Evolutionary conservation across 441 rosid species (phyloP).

Genomic region (Geranium incanum): DNA sequence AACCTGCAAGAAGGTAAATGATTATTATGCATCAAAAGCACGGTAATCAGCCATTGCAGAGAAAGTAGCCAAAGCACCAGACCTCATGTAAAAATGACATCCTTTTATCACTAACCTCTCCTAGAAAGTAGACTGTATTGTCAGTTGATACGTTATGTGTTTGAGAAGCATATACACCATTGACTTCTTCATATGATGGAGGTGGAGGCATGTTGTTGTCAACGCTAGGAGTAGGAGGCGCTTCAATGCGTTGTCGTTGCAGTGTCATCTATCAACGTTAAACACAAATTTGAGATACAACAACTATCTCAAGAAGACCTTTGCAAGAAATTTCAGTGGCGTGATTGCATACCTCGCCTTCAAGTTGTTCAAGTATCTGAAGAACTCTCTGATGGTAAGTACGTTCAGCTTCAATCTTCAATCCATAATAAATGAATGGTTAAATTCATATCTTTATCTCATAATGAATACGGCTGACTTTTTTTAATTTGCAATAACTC

Average conservation of each 20-base stretch:
- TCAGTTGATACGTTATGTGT: constrained; percentile 52
- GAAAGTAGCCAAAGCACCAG: background rate
- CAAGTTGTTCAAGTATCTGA: constrained; percentile 74
- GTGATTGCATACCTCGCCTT: constrained; percentile 47
- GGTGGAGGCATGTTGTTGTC: constrained; percentile 51
- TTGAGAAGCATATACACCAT: constrained; percentile 50
- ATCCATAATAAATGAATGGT: constrained; percentile 11
- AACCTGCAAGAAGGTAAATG: constrained; percentile 37
- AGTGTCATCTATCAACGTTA: constrained; percentile 48
- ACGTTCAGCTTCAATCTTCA: constrained; percentile 80
- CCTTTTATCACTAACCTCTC: background rate
- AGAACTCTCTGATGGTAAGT: constrained; percentile 70
- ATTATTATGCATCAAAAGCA: background rate
- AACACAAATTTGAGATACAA: constrained; percentile 3
- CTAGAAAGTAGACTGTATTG: constrained; percentile 51
- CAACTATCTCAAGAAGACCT: constrained; percentile 5
- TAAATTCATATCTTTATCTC: background rate
- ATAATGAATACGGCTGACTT: too few relatives aligned
- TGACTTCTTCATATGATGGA: constrained; percentile 62
- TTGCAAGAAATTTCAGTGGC: background rate
- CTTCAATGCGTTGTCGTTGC: constrained; percentile 68
- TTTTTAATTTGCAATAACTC: too few relatives aligned
- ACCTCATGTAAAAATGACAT: background rate
- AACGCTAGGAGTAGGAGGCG: constrained; percentile 44
- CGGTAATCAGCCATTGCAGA: background rate